These are phyloP conservation scores for Starmerella sirachaensis DNA, from an alignment of 805 yeast genomes.

Conservation along the genomic window DNA sequence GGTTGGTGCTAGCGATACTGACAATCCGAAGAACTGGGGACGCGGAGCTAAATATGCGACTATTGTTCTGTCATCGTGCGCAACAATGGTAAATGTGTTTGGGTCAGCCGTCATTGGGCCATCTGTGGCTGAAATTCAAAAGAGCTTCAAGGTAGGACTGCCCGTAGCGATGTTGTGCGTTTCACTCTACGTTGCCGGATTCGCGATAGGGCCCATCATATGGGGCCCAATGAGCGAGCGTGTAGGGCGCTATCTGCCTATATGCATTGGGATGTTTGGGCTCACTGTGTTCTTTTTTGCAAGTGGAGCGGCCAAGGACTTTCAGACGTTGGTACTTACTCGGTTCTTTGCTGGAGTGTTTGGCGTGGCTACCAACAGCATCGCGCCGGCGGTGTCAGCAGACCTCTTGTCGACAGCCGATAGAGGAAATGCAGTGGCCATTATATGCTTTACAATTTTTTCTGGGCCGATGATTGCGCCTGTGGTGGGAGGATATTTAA, in stretches of 20 bases:
- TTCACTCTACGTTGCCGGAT: conserved; percentile 74
- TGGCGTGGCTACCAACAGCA: conserved; percentile 51
- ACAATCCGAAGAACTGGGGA: conserved; percentile 48
- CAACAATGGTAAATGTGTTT: conserved; percentile 45
- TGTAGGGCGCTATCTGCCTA: conserved; percentile 51
- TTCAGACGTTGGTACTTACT: conserved; percentile 38
- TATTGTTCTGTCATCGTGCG: too few relatives aligned
- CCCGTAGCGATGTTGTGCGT: conserved; percentile 65
- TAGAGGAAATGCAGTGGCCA: conserved; percentile 15
- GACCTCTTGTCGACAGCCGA: conserved; percentile 11
- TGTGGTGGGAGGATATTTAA: conserved; percentile 41
- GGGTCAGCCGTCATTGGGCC: conserved; percentile 50
- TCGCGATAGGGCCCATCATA: conserved; percentile 78
- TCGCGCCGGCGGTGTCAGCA: conserved; percentile 15
- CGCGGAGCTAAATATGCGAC: too few relatives aligned
- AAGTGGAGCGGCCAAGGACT: conserved; percentile 16
- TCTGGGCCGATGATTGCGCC: conserved; percentile 25
- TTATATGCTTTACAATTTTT: conserved; percentile 10
- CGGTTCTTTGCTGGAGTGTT: conserved; percentile 69
- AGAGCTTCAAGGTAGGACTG: conserved; percentile 44
- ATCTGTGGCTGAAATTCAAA: conserved; percentile 36
- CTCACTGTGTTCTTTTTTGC: conserved; percentile 22
- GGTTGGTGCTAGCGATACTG: conserved; percentile 39
- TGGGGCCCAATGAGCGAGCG: conserved; percentile 82
- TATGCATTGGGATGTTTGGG: conserved; percentile 37